Base-by-base conservation (phyloP, 2,329 filamentous ascomycete genomes). In the Xylariaceae sp. region DNA sequence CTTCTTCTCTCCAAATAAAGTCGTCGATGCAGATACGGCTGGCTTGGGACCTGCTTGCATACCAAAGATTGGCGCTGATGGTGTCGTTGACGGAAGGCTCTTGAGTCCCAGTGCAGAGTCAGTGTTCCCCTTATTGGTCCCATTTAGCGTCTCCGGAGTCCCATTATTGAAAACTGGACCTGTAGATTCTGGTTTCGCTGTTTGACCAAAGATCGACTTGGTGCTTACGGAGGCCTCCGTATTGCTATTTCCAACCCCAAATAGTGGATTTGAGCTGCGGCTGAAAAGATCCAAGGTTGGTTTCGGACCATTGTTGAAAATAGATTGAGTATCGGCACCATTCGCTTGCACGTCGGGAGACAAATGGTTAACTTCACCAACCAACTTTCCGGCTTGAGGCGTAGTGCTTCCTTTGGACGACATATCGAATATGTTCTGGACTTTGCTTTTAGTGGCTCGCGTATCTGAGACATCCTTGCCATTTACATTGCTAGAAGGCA, bases 41-140 rank as follows among this genome's bases (percentile, higher is more conserved):
- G 79, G 72, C 57, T 77, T 77, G 64, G 79, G 74, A 13, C 6
- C 27, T 30, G 72, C 72, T 46, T 74, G 75, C 26, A 72, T 72
- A 42, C 68, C 71, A 60, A 80, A 78, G 55, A 72, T 51, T 16
- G 69, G 63, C 47, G 53, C 61, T 4, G 63, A 46, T 16, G 50
- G 33, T 35, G 54, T 13, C 4, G 65, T 43, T 30, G 64, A 45
- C 6, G 67, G 62, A 36, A 70, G 67, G 23, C 73, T 72, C 13
- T 53, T 49, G 18, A 57, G 48, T 5, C 50, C 26, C 7, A 42
- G 32, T 15, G 50, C n/a, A 8, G 59, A 36, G 26, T 36, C 40
- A 9, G 15, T n/a, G 5, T 29, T 52, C 16, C 50, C 53, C 24
- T 51, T 51, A 13, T 44, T 48, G 5, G 30, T 30, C 5, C 43